Conservation (phyloP, 768 basidiomycete species). For the Mycena rosella region DNA sequence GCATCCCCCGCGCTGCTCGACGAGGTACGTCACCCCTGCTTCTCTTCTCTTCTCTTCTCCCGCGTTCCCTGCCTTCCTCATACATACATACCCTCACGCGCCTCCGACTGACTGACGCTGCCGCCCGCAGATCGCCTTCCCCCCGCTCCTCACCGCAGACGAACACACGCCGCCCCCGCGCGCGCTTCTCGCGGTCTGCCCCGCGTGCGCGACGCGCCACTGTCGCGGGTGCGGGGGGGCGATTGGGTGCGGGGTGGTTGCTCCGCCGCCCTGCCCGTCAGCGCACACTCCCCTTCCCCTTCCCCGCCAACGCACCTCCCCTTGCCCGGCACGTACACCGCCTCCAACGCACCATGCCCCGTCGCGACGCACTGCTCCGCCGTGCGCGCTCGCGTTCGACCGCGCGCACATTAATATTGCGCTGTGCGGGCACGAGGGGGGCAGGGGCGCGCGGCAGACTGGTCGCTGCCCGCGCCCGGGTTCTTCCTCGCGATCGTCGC, state of each 20-base stretch:
- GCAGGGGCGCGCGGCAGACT: constrained; percentile 8
- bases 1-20: constrained; percentile 10
- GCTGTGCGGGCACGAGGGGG: no score
- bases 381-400: constrained; percentile 33
- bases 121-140: neutral
- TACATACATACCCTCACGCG: neutral
- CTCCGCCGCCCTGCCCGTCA: no score
- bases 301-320: neutral
- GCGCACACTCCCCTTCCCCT: neutral
- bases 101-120: no score
- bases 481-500: no score
- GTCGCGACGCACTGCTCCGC: constrained; percentile 31
- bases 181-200: constrained; percentile 24
- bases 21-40: no score
- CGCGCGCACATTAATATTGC: constrained; percentile 20
- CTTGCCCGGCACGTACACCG: neutral
- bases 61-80: no score
- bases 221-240: constrained; percentile 32
- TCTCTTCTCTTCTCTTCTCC: neutral
- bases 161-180: neutral
- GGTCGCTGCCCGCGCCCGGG: no score
- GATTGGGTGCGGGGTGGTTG: neutral
- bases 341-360: no score
- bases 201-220: constrained; percentile 16
- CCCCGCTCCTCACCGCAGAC: neutral